A percentile compares a stretch with the other conserved stretches of the same genome.
These are phyloP conservation scores for Colletotrichum sp. DNA, from an alignment of 2,329 filamentous ascomycete genomes.

Conservation along the genomic window DNA sequence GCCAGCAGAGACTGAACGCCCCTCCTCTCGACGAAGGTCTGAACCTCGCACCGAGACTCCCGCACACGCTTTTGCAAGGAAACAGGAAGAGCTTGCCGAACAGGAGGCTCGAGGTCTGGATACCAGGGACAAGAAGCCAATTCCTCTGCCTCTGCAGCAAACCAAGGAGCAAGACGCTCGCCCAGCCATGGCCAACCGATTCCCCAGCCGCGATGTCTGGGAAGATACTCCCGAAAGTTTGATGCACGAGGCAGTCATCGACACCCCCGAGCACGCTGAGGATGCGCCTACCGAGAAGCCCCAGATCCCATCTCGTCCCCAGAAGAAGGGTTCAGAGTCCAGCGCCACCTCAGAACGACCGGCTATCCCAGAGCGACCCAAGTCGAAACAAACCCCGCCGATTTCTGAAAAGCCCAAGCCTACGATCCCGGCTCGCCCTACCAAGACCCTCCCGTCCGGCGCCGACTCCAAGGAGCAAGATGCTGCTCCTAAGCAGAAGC, in stretches of 20 bases:
- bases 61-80: conserved; percentile 69
- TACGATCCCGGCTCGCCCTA: conserved; percentile 64
- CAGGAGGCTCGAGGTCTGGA: conserved; percentile 52
- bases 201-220: conserved; percentile 93
- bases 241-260: conserved; percentile 78
- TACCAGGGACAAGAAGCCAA: conserved; percentile 52
- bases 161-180: conserved; percentile 47
- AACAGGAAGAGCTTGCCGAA: conserved; percentile 70
- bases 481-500: conserved; percentile 73
- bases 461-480: conserved; percentile 48
- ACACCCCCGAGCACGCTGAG: conserved; percentile 48
- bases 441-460: conserved; percentile 50
- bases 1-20: conserved; percentile 38
- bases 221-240: conserved; percentile 90
- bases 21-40: conserved; percentile 32
- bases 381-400: conserved; percentile 50
- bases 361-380: conserved; percentile 57
- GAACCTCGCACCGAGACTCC: conserved; percentile 48
- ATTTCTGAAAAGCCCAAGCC: conserved; percentile 64
- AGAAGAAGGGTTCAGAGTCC: conserved; percentile 42
- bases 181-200: conserved; percentile 69
- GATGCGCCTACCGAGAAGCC: conserved; percentile 60
- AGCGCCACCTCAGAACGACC: conserved; percentile 42
- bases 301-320: conserved; percentile 61
- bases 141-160: conserved; percentile 1